A percentile compares a stretch with the other conserved stretches of the same genome.
Conservation (phyloP, 805 yeast genomes). For the Kazachstania taianensis region DNA sequence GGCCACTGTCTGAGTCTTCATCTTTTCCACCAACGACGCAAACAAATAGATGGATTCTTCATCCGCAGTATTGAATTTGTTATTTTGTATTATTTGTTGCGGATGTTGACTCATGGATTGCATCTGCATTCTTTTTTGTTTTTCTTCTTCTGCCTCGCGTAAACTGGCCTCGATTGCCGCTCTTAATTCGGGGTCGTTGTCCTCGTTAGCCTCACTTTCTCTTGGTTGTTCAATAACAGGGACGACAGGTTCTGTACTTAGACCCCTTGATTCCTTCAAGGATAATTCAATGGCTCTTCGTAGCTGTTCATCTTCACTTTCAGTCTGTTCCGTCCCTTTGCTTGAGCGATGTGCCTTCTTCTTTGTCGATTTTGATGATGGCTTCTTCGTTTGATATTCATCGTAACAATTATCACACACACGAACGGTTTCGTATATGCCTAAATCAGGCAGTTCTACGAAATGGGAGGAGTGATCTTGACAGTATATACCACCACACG, state of each 20-base stretch:
- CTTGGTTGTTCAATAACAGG: conserved; percentile 14
- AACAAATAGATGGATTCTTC: conserved; percentile 62
- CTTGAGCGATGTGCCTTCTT: conserved; percentile 15
- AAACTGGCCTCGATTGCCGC: conserved; percentile 93
- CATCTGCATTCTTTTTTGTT: conserved; percentile 19
- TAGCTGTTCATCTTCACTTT: conserved; percentile 67
- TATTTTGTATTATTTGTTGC: conserved; percentile 5
- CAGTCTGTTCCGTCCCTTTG: conserved; percentile 11
- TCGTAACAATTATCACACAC: conserved; percentile 87
- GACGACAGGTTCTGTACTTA: conserved; percentile 20
- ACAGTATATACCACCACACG: conserved; percentile 93
- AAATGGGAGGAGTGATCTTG: conserved; percentile 72
- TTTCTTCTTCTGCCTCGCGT: conserved; percentile 48
- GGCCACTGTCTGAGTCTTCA: conserved; percentile 37
- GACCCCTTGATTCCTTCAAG: conserved; percentile 38
- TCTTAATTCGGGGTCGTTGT: conserved; percentile 78
- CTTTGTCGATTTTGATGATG: conserved; percentile 10
- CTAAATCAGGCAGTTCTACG: conserved; percentile 68
- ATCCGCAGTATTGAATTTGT: conserved; percentile 46
- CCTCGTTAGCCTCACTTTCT: conserved; percentile 31
- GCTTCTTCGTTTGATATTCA: conserved; percentile 39
- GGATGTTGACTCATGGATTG: conserved; percentile 6
- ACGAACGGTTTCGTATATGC: conserved; percentile 80
- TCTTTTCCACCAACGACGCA: conserved; percentile 51
- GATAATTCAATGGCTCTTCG: conserved; percentile 72